Evolutionary conservation across 345 rosid species (phyloP), one percentile per base, ranked within the genome.

Genomic region (Pelargonium nanum): DNA sequence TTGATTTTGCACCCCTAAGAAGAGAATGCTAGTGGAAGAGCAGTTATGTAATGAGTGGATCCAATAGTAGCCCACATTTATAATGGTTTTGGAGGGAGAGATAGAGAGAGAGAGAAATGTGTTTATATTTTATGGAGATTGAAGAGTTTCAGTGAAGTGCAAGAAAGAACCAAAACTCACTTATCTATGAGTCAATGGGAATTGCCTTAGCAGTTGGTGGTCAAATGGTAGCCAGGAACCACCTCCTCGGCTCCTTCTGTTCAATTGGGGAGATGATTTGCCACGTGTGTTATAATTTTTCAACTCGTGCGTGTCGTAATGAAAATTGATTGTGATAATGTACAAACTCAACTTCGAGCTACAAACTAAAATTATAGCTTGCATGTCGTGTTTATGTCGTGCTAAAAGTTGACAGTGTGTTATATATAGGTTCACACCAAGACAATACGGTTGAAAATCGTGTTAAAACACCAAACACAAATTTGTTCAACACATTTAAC

Each of bases 41-140:
- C 53, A 22, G 21, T 26, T 1, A 7, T 24, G 30, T 26, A 65
- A 65, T 75, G 81, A 66, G 89, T 84, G 85, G 89, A 75, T 70
- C 66, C 45, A 19, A 74, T 30, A 30, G n/a, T n/a, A 73, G 72
- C 62, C 89, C 86, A 81, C 85, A 77, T 73, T n/a, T n/a, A 20
- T 56, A 62, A 69, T 55, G 16, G 17, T 13, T 40, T 55, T 57
- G 65, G 34, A 26, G 58, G 9, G 17, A 21, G 45, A 65, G 15
- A n/a, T 24, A 20, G 22, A 25, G 57, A 26, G 24, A 57, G 26
- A 19, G 62, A n/a, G 52, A 23, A 7, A 25, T 58, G 54, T 57
- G 25, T 22, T 30, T 8, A 6, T 22, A 15, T n/a, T 30, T n/a
- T n/a, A 28, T 28, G 7, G 32, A 28, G 32, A 28, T n/a, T n/a